Evolutionary conservation across 306 rosid species (phyloP).

Genomic region (Amphicarpaea edgeworthii): DNA sequence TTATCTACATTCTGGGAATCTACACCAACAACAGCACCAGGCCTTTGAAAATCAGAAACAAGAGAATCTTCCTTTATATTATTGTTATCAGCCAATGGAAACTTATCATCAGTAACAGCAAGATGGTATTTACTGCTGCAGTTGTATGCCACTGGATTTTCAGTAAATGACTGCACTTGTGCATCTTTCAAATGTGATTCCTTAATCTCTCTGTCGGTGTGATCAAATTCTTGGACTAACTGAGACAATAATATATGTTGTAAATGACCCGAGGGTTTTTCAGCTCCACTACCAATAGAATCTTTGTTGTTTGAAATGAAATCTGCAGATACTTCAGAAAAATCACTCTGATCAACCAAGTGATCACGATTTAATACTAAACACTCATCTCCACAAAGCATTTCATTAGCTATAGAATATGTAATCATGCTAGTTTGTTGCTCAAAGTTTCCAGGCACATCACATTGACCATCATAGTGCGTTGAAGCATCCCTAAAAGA

Average conservation of each 20-base stretch:
- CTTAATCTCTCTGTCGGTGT: conserved; percentile 27
- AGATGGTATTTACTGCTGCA: conserved; percentile 22
- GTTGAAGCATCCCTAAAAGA: conserved; percentile 41
- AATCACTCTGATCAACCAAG: conserved; percentile 34
- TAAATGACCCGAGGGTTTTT: conserved; percentile 30
- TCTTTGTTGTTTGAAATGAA: conserved; percentile 25
- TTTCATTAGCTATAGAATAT: conserved; percentile 37
- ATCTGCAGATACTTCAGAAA: conserved; percentile 37
- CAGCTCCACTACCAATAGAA: conserved; percentile 26
- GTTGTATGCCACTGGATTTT: conserved; percentile 29
- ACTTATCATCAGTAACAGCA: conserved; percentile 33
- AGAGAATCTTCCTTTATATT: conserved; percentile 44
- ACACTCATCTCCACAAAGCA: conserved; percentile 39
- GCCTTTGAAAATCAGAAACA: conserved; percentile 49
- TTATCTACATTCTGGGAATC: conserved; percentile 38
- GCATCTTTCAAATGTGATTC: conserved; percentile 42
- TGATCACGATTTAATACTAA: conserved; percentile 22
- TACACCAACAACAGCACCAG: conserved; percentile 34
- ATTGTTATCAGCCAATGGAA: conserved; percentile 35
- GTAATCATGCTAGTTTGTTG: conserved; percentile 30
- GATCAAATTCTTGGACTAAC: conserved; percentile 39
- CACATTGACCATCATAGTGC: conserved; percentile 36
- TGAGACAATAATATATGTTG: conserved; percentile 21
- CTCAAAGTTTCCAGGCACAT: conserved; percentile 41
- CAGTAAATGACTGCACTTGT: conserved; percentile 35